Evolutionary conservation across 129 eudicot species (phyloP).

Genomic region (Apium graveolens): DNA sequence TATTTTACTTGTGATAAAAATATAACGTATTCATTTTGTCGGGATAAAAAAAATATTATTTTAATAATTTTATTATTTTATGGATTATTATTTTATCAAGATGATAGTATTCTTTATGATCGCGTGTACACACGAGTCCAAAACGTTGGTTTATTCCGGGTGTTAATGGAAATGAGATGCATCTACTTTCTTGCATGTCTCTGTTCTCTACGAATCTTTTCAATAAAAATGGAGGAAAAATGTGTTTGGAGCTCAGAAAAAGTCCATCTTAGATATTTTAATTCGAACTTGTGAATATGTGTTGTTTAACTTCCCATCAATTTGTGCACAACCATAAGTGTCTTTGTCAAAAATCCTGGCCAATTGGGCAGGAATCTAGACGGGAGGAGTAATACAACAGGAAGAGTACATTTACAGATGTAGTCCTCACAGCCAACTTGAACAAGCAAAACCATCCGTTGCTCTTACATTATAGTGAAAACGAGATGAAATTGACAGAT

Average conservation of each 20-base stretch:
- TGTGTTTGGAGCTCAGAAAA: neutral
- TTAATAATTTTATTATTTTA: too few relatives aligned
- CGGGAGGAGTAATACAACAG: neutral
- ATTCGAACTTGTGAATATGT: neutral
- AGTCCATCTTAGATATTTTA: neutral
- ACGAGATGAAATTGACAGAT: neutral
- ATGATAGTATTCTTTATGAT: too few relatives aligned
- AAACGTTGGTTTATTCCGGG: neutral
- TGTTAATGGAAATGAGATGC: neutral
- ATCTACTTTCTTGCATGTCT: neutral
- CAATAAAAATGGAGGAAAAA: neutral
- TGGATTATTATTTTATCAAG: too few relatives aligned
- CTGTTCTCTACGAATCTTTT: neutral
- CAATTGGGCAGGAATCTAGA: constrained; percentile 4
- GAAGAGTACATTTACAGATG: neutral
- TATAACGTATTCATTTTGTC: too few relatives aligned
- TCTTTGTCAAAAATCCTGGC: constrained; percentile 7
- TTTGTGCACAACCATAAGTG: neutral
- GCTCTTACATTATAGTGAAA: neutral
- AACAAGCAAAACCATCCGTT: neutral
- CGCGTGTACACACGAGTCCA: too few relatives aligned
- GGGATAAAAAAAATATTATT: too few relatives aligned
- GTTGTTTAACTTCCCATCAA: neutral
- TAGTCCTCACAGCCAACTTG: constrained; percentile 7
- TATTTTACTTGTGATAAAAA: too few relatives aligned